A percentile compares a stretch with the other conserved stretches of the same genome.
These are phyloP conservation scores for Coccomyxa subellipsoidea DNA, from an alignment of 163 green algal species.

Conservation along the genomic window DNA sequence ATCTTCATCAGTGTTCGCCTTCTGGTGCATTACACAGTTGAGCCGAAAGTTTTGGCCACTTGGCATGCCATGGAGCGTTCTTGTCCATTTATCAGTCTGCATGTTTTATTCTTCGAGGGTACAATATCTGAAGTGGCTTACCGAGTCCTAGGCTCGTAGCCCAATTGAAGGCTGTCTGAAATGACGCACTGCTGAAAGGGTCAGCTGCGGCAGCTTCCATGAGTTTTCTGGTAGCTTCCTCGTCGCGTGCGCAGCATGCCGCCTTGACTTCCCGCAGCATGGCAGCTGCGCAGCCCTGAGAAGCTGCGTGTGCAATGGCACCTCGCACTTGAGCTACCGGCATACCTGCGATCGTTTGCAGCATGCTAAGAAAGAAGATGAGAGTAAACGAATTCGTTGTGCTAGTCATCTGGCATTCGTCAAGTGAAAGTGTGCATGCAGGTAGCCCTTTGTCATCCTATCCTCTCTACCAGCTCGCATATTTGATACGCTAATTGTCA, in stretches of 20 bases:
- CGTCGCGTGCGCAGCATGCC: background rate
- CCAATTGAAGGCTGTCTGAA: background rate
- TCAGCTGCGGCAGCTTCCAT: background rate
- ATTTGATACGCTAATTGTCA: no score
- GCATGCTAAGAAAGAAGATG: background rate
- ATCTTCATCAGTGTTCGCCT: no score
- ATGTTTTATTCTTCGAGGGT: no score
- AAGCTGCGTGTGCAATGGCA: background rate
- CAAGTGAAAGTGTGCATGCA: no score
- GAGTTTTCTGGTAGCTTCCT: background rate
- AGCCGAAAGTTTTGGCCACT: no score
- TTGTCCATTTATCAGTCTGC: no score
- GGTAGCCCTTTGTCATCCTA: no score
- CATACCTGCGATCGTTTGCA: background rate
- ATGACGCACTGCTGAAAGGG: background rate
- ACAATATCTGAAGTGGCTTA: background rate
- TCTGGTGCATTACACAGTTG: no score
- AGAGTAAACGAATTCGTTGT: no score
- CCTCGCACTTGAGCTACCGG: background rate
- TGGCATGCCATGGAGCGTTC: no score
- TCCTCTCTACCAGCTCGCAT: no score
- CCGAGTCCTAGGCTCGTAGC: background rate
- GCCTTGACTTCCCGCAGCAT: background rate
- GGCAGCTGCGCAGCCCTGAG: conserved; percentile 8
- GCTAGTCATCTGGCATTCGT: no score